Conservation (phyloP, 2,329 filamentous ascomycete genomes). For the Hypoxylon sp. region DNA sequence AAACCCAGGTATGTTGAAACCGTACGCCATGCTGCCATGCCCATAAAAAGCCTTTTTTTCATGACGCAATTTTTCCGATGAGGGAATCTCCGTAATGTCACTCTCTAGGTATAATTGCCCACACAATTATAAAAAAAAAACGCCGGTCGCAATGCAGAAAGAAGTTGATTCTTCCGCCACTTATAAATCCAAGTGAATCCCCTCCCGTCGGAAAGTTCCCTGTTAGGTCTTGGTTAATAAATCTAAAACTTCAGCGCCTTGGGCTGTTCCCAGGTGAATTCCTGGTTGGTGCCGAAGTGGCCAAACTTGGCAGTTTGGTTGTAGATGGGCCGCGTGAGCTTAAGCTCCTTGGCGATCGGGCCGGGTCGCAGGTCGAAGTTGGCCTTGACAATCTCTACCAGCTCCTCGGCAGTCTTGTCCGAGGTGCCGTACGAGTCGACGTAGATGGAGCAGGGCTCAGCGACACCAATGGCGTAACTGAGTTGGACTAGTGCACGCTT, state of each 20-base stretch:
- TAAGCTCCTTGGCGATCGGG: constrained; percentile 98
- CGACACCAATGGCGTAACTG: constrained; percentile 98
- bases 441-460: constrained; percentile 97
- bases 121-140: constrained; percentile 51
- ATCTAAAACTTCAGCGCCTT: constrained; percentile 91
- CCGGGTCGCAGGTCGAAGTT: constrained; percentile 99
- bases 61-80: constrained; percentile 52
- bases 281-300: constrained; percentile 97
- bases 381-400: constrained; percentile 91
- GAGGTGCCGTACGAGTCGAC: constrained; percentile 98
- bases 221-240: constrained; percentile 41
- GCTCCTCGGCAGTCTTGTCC: constrained; percentile 86
- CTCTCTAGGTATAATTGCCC: constrained; percentile 48
- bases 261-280: constrained; percentile 98
- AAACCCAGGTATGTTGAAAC: constrained; percentile 54
- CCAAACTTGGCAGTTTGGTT: constrained; percentile 99
- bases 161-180: constrained; percentile 55
- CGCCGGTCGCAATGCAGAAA: constrained; percentile 55
- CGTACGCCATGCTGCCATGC: constrained; percentile 55
- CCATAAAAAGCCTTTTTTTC: constrained; percentile 48
- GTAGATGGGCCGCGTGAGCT: constrained; percentile 97
- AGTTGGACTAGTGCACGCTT: constrained; percentile 96
- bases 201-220: constrained; percentile 46
- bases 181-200: constrained; percentile 45
- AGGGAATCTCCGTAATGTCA: constrained; percentile 52